phyloP scores from a whole-genome alignment of 1,284 basidiomycete species.

The Ustilago bromivora region DNA sequence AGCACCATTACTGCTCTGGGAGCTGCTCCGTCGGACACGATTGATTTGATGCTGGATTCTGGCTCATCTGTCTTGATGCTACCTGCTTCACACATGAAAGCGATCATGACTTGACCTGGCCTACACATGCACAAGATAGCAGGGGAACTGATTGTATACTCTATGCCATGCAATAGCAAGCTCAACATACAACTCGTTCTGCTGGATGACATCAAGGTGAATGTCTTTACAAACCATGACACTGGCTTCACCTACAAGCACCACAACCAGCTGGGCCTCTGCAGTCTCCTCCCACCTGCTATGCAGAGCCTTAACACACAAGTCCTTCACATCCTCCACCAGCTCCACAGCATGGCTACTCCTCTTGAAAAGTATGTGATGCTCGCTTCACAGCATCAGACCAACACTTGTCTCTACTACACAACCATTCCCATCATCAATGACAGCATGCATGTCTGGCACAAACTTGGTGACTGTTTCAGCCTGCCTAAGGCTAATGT shows the following conservation, averaged over 20 bases:
- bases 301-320: constrained; percentile 74
- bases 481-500: no score
- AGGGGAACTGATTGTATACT: constrained; percentile 32
- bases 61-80: constrained; percentile 42
- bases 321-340: constrained; percentile 75
- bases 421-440: constrained; percentile 74
- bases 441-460: constrained; percentile 62
- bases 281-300: constrained; percentile 77
- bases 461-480: no score
- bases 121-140: constrained; percentile 19
- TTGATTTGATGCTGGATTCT: constrained; percentile 37
- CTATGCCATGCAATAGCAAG: constrained; percentile 40
- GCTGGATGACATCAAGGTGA: constrained; percentile 24
- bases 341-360: constrained; percentile 78
- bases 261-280: constrained; percentile 78
- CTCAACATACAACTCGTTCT: constrained; percentile 27
- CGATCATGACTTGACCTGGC: constrained; percentile 33
- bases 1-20: constrained; percentile 21
- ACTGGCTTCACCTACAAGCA: constrained; percentile 79
- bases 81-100: constrained; percentile 25
- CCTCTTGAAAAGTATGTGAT: constrained; percentile 85
- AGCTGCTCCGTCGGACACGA: not conserved
- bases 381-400: constrained; percentile 79
- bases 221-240: constrained; percentile 49
- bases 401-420: constrained; percentile 81